phyloP scores from a whole-genome alignment of 768 basidiomycete species.

The Amanita pallidorosea region DNA sequence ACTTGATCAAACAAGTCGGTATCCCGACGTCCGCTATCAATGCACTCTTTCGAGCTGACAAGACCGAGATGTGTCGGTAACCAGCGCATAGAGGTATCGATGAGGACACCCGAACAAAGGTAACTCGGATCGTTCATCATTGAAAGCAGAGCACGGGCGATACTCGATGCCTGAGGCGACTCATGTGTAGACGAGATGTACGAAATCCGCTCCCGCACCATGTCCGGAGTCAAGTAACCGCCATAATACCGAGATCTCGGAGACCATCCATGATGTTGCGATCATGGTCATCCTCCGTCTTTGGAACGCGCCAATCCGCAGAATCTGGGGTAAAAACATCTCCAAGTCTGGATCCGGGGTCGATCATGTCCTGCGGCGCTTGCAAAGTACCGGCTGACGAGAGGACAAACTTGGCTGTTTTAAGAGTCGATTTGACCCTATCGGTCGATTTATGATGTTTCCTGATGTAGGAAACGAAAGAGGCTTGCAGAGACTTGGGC shows the following conservation, averaged over 20 bases:
- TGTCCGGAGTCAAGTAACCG: constrained; percentile 16
- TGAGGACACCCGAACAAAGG: neutral
- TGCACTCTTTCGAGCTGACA: constrained; percentile 17
- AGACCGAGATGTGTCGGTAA: constrained; percentile 27
- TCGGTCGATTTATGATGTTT: constrained; percentile 11
- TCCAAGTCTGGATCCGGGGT: constrained; percentile 11
- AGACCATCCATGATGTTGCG: constrained; percentile 8
- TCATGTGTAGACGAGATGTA: constrained; percentile 16
- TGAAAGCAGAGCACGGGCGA: constrained; percentile 14
- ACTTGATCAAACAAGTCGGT: constrained; percentile 28
- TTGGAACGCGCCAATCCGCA: neutral
- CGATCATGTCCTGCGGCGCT: constrained; percentile 14
- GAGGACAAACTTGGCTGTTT: constrained; percentile 16
- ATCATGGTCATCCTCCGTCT: neutral
- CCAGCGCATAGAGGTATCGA: constrained; percentile 15
- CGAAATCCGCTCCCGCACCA: constrained; percentile 25
- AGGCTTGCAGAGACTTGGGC: constrained; percentile 13
- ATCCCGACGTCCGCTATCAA: constrained; percentile 15
- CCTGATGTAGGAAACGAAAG: constrained; percentile 19
- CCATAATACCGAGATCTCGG: constrained; percentile 17
- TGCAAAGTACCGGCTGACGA: constrained; percentile 11
- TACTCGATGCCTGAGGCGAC: constrained; percentile 2
- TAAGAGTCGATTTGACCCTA: constrained; percentile 14
- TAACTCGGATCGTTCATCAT: constrained; percentile 10
- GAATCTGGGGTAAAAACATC: constrained; percentile 5